Evolutionary conservation across 345 rosid genomes (phyloP), one percentile per base, ranked within the genome.

Genomic region (Rubroshorea leprosula): DNA sequence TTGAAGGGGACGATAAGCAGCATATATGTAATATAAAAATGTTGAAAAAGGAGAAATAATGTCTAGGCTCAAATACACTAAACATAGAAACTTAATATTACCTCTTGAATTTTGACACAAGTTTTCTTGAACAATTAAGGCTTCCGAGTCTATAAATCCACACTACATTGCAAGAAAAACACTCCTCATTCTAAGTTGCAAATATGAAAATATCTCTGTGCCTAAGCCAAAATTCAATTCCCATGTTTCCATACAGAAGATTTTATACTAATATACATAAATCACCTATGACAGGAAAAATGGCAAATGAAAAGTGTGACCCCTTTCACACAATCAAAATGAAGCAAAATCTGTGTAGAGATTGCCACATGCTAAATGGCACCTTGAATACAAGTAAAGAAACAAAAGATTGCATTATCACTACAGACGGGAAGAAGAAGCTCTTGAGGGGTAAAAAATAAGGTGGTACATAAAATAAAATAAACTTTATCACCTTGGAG

Each of bases 181-280:
- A 26, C 45, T 23, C 9, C 49, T 7, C n/a, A 31, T n/a, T 54
- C 52, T 55, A n/a, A n/a, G n/a, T n/a, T n/a, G 58, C 71, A 56
- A 62, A 62, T 35, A 8, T 35, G 41, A 35, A 35, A 35, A 35
- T 35, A 35, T 35, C 7, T 35, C 1, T 35, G 5, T 35, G 41
- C 12, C 41, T 35, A 35, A 35, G 62, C 57, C 64, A 78, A 78
- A 68, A 76, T 62, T 68, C 70, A 62, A 67, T 67, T 68, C 73
- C 68, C 76, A 76, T 65, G 60, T 57, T 69, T 76, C 63, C 69
- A 13, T 71, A 66, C 71, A 76, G 53, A 72, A 49, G 68, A 53
- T 54, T 55, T 60, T 53, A 51, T 55, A 56, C 63, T 76, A 78
- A 78, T 85, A 74, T 82, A 85, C 92, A 85, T 44, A 64, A 35